Percentiles rank a stretch among this genome's conserved stretches.
These are phyloP conservation scores for Eucalyptus dawsonii DNA, from an alignment of 345 rosid genomes.

Conservation along the genomic window DNA sequence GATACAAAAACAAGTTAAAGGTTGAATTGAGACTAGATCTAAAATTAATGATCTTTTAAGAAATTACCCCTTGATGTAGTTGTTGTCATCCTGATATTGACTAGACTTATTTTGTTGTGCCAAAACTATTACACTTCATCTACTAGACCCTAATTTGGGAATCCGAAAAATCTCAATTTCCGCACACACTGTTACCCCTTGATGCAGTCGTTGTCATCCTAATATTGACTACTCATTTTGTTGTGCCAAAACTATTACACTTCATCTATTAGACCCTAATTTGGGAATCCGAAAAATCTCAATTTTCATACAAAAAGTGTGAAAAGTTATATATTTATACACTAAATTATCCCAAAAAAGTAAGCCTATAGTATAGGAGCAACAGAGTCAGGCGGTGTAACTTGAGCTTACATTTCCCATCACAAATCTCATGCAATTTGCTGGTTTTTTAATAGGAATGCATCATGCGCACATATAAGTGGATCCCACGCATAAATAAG, in stretches of 20 bases:
- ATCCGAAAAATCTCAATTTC: too few relatives aligned
- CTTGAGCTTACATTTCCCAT: not conserved
- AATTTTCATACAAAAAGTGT: too few relatives aligned
- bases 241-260: not conserved
- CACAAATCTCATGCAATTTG: not conserved
- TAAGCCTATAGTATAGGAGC: not conserved
- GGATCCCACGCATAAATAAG: too few relatives aligned
- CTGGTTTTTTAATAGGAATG: not conserved
- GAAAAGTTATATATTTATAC: not conserved
- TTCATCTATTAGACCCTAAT: too few relatives aligned
- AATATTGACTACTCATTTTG: not conserved
- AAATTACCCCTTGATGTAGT: not conserved
- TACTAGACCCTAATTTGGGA: too few relatives aligned
- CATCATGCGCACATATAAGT: too few relatives aligned
- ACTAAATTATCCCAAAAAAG: not conserved
- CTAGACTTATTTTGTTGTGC: not conserved
- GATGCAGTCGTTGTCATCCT: not conserved
- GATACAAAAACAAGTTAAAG: not conserved
- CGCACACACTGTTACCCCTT: not conserved
- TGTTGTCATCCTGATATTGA: too few relatives aligned
- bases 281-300: too few relatives aligned
- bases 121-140: too few relatives aligned
- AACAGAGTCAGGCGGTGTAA: not conserved
- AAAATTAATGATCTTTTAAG: not conserved
- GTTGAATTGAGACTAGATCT: not conserved